phyloP scores from a whole-genome alignment of 129 eudicot species.

The Heracleum sosnowskyi region DNA sequence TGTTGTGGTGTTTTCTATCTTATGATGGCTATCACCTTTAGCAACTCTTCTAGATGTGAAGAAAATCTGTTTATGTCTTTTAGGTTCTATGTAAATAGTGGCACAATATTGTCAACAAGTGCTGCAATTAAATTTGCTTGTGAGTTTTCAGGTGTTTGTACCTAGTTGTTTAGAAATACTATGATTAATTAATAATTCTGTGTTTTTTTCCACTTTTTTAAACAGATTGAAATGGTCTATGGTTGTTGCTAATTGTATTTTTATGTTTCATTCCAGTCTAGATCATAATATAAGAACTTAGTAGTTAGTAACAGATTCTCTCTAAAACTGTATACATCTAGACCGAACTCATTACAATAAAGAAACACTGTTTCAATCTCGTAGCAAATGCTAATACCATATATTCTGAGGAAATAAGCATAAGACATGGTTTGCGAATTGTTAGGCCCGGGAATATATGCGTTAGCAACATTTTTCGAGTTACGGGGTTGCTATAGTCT shows the following conservation, averaged over 20 bases:
- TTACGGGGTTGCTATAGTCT: neutral
- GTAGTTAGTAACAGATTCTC: too few species aligned
- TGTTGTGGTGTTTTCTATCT: too few species aligned
- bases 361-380: neutral
- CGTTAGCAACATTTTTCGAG: too few species aligned
- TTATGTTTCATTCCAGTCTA: too few species aligned
- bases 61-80: too few species aligned
- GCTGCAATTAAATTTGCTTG: neutral
- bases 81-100: neutral
- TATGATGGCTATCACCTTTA: neutral
- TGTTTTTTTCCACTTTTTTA: neutral
- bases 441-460: neutral
- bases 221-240: too few species aligned
- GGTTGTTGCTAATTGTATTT: too few species aligned
- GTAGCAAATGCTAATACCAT: too few species aligned
- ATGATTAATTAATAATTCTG: neutral
- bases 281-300: too few species aligned
- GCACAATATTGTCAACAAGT: neutral
- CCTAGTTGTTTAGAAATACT: neutral
- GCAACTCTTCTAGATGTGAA: neutral
- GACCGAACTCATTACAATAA: neutral
- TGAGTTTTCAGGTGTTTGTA: neutral
- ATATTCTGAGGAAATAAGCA: neutral
- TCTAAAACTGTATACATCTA: too few species aligned
- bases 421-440: neutral